Percentiles rank a stretch among this genome's conserved stretches.
Conservation (phyloP, 164 flowering plant species). For the Tetracentron sinense region DNA sequence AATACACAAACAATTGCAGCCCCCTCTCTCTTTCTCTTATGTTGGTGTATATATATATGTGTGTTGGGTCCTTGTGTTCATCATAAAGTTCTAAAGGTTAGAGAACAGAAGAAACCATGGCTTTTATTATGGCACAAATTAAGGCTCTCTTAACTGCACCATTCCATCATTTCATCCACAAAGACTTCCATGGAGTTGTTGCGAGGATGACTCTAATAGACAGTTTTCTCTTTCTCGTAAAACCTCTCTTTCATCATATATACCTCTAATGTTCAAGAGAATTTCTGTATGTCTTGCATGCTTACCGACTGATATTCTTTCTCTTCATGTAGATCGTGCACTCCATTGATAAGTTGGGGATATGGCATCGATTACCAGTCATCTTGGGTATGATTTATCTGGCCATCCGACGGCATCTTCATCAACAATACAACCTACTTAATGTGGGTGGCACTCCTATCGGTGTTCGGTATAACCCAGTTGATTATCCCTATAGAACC, state of each 20-base stretch:
- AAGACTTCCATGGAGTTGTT: constrained; percentile 34
- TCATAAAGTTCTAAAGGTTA: too few relatives aligned
- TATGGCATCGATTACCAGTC: constrained; percentile 45
- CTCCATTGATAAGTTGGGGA: constrained; percentile 27
- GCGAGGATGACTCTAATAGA: constrained; percentile 32
- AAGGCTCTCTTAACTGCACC: constrained; percentile 15
- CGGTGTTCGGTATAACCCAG: constrained; percentile 22
- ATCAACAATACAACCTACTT: constrained; percentile 33
- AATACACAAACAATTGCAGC: background rate
- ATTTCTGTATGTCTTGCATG: too few relatives aligned
- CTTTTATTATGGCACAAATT: background rate
- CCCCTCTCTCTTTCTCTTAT: too few relatives aligned
- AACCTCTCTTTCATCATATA: background rate
- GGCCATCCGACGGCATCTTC: constrained; percentile 32
- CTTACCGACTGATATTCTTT: too few relatives aligned
- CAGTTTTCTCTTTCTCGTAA: constrained; percentile 33
- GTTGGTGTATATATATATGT: too few relatives aligned
- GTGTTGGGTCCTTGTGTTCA: background rate
- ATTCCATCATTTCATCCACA: constrained; percentile 26
- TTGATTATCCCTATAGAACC: constrained; percentile 27
- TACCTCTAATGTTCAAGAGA: too few relatives aligned
- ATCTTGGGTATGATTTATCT: constrained; percentile 35
- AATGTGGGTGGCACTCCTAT: constrained; percentile 32
- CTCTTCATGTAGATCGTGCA: constrained; percentile 27
- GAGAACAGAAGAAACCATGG: background rate